Percentiles rank a stretch among this genome's conserved stretches.
Conservation (phyloP, 352 stramenopile genomes). For the Globisporangium irregulare region DNA sequence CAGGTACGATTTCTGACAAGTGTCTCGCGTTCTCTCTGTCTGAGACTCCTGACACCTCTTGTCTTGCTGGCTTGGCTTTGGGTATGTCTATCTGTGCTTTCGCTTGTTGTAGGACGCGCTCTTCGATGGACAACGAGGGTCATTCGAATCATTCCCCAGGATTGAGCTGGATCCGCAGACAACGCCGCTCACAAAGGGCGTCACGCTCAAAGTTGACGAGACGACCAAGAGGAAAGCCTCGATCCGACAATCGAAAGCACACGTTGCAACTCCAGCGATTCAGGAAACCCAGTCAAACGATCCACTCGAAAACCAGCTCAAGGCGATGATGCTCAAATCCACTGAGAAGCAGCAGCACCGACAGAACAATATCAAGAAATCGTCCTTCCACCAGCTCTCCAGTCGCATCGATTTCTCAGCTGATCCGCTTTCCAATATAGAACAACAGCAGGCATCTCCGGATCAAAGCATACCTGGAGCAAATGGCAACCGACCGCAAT, state of each 20-base stretch:
- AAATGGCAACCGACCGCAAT: not conserved
- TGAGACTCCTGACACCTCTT: not conserved
- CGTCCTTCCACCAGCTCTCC: not conserved
- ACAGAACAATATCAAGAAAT: not conserved
- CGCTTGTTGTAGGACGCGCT: conserved; percentile 12
- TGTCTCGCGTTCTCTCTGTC: not conserved
- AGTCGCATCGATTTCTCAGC: not conserved
- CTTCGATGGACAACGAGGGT: conserved; percentile 37
- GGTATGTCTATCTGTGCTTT: not conserved
- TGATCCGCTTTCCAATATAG: not conserved
- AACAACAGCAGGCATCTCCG: not conserved
- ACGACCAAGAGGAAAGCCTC: conserved; percentile 7
- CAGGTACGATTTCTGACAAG: not conserved
- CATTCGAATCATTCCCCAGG: conserved; percentile 38
- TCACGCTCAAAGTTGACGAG: conserved; percentile 31
- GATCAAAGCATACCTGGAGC: conserved; percentile 1
- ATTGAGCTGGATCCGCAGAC: conserved; percentile 41
- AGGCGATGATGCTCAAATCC: conserved; percentile 8
- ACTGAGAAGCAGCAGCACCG: not conserved
- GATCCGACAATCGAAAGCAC: not conserved
- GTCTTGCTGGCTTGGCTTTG: not conserved
- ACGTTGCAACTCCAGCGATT: not conserved
- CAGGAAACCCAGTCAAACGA: conserved; percentile 19
- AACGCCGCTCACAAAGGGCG: conserved; percentile 43
- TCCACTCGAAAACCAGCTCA: conserved; percentile 17